Evolutionary conservation across 2,329 filamentous ascomycete genomes (phyloP).

Genomic region (Uncinocarpus reesii): DNA sequence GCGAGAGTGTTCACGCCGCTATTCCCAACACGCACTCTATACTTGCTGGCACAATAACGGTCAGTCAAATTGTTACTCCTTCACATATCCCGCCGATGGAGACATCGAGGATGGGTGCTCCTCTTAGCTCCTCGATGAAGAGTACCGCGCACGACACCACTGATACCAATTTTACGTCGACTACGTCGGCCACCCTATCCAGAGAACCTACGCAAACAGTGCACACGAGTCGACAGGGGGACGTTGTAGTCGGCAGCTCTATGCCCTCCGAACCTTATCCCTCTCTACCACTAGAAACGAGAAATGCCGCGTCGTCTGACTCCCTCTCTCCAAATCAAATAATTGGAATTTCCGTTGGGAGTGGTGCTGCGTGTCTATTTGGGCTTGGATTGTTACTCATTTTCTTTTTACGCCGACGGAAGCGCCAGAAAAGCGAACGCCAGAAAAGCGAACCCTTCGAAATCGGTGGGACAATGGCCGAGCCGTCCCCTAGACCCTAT

Average conservation of each 20-base stretch:
- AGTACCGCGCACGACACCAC: background rate
- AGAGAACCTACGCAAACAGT: background rate
- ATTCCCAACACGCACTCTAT: conserved; percentile 48
- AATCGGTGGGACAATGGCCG: conserved; percentile 32
- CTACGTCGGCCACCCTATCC: background rate
- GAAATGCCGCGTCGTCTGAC: background rate
- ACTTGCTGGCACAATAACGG: conserved; percentile 14
- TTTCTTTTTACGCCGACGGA: conserved; percentile 24
- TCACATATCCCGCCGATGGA: conserved; percentile 1
- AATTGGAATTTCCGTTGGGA: conserved; percentile 49
- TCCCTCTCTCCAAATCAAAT: conserved; percentile 25
- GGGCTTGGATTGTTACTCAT: conserved; percentile 36
- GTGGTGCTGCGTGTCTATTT: conserved; percentile 42
- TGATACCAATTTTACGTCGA: background rate
- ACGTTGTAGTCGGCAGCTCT: background rate
- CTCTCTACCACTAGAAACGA: background rate
- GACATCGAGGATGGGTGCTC: background rate
- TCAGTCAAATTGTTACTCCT: conserved; percentile 16
- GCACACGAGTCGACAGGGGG: background rate
- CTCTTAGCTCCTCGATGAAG: conserved; percentile 1
- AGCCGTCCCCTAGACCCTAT: conserved; percentile 23
- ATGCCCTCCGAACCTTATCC: background rate
- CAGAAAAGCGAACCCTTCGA: conserved; percentile 27
- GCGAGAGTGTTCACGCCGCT: conserved; percentile 42
- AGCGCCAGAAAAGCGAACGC: conserved; percentile 19